Base-by-base conservation (phyloP, 78 protist genomes). In the Dictyostelium firmibasis region DNA sequence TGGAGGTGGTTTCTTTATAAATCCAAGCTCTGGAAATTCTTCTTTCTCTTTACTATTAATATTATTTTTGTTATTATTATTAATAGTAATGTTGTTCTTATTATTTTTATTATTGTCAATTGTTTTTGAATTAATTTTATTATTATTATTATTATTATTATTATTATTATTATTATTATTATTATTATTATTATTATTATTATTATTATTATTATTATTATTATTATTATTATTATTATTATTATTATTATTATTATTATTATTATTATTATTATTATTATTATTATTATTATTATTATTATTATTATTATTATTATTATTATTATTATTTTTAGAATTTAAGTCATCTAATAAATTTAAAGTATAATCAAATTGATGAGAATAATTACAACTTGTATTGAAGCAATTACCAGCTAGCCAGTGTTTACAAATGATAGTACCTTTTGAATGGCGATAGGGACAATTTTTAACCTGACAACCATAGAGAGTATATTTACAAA, bases 351-450 rank as follows among this genome's bases (percentile, higher is more conserved):
- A 25, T 27, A 64, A 25, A 27, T 64, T 64, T 64, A 84, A 27
- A 43, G 91, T 84, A 36, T 62, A 50, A 60, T 50, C 43, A 10
- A 82, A 53, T 41, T 84, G 76, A 62, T 85, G 92, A n/a, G 77
- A 35, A 35, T n/a, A 85, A 16, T 23, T 31, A 53, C 92, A 85
- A 11, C 10, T 2, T 23, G 35, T 3, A 25, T 36, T 33, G 8
- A 50, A 44, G 53, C 92, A 85, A 13, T 11, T 41, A 35, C 92
- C 77, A 1, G 20, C 1, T 53, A 85, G 11, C 92, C 92, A 85
- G 75, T 36, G 78, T 85, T 85, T 85, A 74, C 92, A 85, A 29
- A 85, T 14, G 27, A 85, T 36, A 0, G 92, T 74, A 3, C 53
- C 74, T 29, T 44, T 1, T 18, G 92, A 74, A 74, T 85, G 92